Conservation (phyloP, 2,329 filamentous ascomycete genomes). For the Fusarium subtropicale region DNA sequence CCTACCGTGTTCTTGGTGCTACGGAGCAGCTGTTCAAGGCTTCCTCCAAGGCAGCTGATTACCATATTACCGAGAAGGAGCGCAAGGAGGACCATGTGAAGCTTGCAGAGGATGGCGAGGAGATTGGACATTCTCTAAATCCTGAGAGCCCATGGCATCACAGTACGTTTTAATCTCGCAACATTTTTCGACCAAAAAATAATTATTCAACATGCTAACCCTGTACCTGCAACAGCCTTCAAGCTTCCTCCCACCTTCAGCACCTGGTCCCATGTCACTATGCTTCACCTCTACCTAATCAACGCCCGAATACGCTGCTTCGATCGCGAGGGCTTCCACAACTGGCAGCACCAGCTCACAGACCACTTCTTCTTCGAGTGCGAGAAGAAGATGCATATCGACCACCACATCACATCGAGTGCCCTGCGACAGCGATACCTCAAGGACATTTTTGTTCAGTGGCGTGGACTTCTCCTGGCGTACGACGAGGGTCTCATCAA, state of each 20-base stretch:
- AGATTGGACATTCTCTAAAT: conserved; percentile 69
- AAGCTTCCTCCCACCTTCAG: conserved; percentile 87
- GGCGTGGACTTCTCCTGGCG: conserved; percentile 85
- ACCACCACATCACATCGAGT: conserved; percentile 75
- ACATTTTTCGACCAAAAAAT: background rate
- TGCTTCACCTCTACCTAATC: conserved; percentile 95
- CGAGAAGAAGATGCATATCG: conserved; percentile 83
- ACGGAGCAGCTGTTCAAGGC: conserved; percentile 83
- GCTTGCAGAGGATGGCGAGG: conserved; percentile 81
- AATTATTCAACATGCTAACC: conserved; percentile 1
- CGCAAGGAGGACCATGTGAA: conserved; percentile 75
- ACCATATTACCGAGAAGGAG: conserved; percentile 76
- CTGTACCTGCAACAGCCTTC: conserved; percentile 67
- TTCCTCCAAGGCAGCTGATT: conserved; percentile 79
- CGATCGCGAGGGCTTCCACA: conserved; percentile 73
- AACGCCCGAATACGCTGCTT: conserved; percentile 85
- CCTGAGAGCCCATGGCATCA: conserved; percentile 73
- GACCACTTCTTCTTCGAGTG: conserved; percentile 96
- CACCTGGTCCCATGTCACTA: conserved; percentile 95
- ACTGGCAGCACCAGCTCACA: conserved; percentile 89
- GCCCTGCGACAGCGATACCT: conserved; percentile 72
- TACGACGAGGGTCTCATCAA: conserved; percentile 85
- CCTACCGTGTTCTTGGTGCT: conserved; percentile 81
- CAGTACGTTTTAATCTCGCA: conserved; percentile 62
- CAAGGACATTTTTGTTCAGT: conserved; percentile 93